Conservation (phyloP, 78 protist species). For the Dictyostelium firmibasis region DNA sequence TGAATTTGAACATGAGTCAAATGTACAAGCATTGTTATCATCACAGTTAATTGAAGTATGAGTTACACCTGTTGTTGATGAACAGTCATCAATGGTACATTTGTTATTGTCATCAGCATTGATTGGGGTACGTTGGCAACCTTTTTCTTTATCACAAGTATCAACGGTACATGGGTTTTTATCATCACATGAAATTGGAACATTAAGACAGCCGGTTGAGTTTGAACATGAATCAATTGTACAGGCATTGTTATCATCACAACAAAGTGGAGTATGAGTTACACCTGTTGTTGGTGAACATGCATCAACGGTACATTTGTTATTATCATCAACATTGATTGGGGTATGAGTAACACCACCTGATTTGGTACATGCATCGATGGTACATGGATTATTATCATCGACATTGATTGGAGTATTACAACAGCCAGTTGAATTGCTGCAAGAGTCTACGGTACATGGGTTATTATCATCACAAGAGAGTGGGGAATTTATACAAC, state of each 20-base stretch:
- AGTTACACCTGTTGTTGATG: neutral
- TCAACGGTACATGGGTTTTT: slow-evolving; percentile 42
- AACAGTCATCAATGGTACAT: slow-evolving; percentile 34
- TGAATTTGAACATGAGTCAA: no score
- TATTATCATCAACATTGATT: neutral
- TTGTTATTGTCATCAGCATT: slow-evolving; percentile 40
- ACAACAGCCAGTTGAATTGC: neutral
- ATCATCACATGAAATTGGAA: slow-evolving; percentile 26
- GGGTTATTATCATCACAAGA: neutral
- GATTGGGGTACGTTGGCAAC: neutral
- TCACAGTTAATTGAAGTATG: neutral
- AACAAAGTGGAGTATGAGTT: slow-evolving; percentile 1
- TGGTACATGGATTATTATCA: slow-evolving; percentile 45
- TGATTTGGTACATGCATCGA: slow-evolving; percentile 32
- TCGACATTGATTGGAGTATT: slow-evolving; percentile 41
- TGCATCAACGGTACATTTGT: slow-evolving; percentile 24
- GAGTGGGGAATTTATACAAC: slow-evolving; percentile 38
- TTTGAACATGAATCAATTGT: no score
- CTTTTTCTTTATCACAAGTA: neutral
- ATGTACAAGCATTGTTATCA: slow-evolving; percentile 20
- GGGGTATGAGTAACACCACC: slow-evolving; percentile 16
- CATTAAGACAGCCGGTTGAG: neutral
- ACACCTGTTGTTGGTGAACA: neutral
- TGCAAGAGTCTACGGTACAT: slow-evolving; percentile 24
- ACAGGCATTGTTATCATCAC: no score